A percentile compares a stretch with the other conserved stretches of the same genome.
Evolutionary conservation across 1,284 basidiomycete genomes (phyloP).

Genomic region (Mrakiaceae sp.): DNA sequence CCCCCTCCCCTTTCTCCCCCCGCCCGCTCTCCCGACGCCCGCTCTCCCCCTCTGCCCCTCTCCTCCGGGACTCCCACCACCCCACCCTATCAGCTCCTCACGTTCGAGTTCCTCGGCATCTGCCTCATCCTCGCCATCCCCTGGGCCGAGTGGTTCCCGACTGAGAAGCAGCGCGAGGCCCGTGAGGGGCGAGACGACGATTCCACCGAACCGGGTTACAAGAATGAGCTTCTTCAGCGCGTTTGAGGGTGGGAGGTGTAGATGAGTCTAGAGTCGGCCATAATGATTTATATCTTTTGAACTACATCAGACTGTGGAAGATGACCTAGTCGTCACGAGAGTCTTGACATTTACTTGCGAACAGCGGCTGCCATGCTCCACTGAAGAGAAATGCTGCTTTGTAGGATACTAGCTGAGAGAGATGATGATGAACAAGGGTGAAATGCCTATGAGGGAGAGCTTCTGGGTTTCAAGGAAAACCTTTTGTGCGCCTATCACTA

Average conservation of each 20-base stretch:
- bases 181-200: no score
- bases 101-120: neutral
- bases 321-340: no score
- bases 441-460: constrained; percentile 3
- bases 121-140: neutral
- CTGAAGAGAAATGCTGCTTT: no score
- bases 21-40: neutral
- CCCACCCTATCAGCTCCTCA: neutral
- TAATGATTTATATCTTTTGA: no score
- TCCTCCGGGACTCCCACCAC: neutral
- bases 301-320: no score
- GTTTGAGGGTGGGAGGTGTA: neutral
- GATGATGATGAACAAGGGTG: no score
- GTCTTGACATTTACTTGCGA: no score
- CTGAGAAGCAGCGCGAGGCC: no score
- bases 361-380: no score
- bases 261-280: neutral
- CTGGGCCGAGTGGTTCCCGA: neutral
- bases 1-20: neutral
- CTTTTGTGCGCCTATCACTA: no score
- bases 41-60: neutral
- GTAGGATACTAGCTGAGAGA: no score
- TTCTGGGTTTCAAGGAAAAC: constrained; percentile 3
- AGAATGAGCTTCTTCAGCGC: neutral
- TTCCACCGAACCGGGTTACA: neutral